Base-by-base conservation (phyloP, 129 eudicot species). In the Centaurea solstitialis region DNA sequence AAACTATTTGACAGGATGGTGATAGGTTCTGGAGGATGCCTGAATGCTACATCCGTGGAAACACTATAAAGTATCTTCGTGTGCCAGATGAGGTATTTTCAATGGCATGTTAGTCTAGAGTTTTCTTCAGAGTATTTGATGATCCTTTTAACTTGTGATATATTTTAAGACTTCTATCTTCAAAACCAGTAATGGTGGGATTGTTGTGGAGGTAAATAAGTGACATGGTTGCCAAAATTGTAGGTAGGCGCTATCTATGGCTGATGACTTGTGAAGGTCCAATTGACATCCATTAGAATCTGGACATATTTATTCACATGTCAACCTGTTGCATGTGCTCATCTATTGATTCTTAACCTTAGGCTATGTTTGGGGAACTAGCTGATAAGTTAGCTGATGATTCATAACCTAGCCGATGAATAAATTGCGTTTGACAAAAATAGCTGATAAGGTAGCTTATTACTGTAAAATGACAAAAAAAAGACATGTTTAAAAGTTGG, bases 1-100 rank as follows among this genome's bases (percentile, higher is more conserved):
- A 80, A 65, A n/a, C 5, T 43, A 62, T 76, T 76, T 89, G 72
- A 68, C 77, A 90, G 94, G 94, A 90, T 83, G 94, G 87, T 73
- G 89, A 88, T 73, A 92, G 86, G 72, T 90, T 88, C 76, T 90
- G 93, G 92, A 74, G 87, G 72, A 82, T 87, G 91, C 89, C 91
- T 35, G 94, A 90, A 59, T 90, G 94, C 81, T 90, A 90, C 79
- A 87, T 90, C 75, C 79, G 94, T 68, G 94, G 94, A 26, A 90
- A 90, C 68, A 90, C 94, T 3, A 90, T 90, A 33, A 90, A 90
- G 86, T 90, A 90, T 83, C 94, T 90, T 10, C 74, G 94, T 82
- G 94, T 90, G 39, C 94, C 94, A 13, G 94, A 88, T 78, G 92
- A 88, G 92, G 92, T 89, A 86, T 37, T 20, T 74, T 35, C 76